Evolutionary conservation across 257 asterid species (phyloP).

Genomic region (Solanum peruvianum): DNA sequence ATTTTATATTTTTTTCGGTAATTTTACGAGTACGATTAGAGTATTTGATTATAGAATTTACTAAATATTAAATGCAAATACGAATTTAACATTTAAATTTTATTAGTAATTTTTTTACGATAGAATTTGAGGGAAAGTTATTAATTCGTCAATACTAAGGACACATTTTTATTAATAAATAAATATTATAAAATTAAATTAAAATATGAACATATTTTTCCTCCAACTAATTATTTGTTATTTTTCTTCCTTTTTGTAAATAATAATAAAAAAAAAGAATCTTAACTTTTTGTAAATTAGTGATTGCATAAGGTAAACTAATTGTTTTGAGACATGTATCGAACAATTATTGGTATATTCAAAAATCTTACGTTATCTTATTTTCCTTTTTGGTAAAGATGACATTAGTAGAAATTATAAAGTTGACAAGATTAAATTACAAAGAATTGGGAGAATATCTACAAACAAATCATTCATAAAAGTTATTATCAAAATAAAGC

Average conservation of each 20-base stretch:
- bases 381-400: neutral
- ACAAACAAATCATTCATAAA: neutral
- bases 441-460: neutral
- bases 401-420: neutral
- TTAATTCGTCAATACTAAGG: neutral
- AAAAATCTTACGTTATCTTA: neutral
- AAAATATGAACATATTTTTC: neutral
- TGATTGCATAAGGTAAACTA: neutral
- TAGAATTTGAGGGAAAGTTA: neutral
- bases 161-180: neutral
- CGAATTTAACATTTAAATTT: neutral
- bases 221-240: neutral
- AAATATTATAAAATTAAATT: neutral
- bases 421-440: neutral
- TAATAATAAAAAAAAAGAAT: neutral
- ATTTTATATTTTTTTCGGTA: neutral
- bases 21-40: no score
- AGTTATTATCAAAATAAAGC: neutral
- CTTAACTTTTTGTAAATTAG: neutral
- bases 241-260: neutral
- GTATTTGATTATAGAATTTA: neutral
- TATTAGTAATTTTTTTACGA: neutral
- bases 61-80: no score
- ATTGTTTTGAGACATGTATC: neutral
- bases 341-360: neutral